Evolutionary conservation across 192 early-diverging fungal genomes (phyloP), one percentile per base, ranked within the genome.

Genomic region (Entomortierella chlamydospora): DNA sequence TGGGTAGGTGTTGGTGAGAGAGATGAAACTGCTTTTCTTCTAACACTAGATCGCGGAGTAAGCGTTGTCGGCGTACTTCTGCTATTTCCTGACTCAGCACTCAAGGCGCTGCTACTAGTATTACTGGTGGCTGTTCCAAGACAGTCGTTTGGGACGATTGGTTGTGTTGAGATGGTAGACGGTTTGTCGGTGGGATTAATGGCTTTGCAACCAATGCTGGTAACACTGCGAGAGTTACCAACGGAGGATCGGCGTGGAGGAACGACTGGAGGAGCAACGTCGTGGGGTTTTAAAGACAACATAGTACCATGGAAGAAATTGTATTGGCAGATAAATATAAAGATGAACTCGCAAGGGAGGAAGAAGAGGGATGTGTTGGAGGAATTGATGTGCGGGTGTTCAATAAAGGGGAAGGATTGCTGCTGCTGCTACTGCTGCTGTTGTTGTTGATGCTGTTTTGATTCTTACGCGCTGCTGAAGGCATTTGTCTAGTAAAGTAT

Each of bases 91-190:
- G 55, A 56, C 15, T 15, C 45, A 47, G 45, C 15, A 47, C 45
- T 47, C 4, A 17, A 47, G 15, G 15, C 45, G 15, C 45, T 47
- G 42, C 15, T 51, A n/a, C 54, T 43, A 53, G 13, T 37, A n/a
- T 42, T 43, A 53, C 41, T 39, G 4, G 22, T 18, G 20, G 15
- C 45, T 11, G 45, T 17, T 3, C 20, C 20, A 20, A 47, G 20
- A 4, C 45, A 4, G 12, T 15, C 15, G 20, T 20, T 11, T 47
- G 12, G 45, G 15, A 20, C 15, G 20, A 3, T 47, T 20, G 10
- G 20, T 58, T 67, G 64, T 7, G 66, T 70, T 7, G 68, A 61
- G 49, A 61, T 70, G 4, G 68, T 43, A 5, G 33, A 34, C 11
- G 58, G 68, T 15, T 70, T 60, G 25, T 28, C n/a, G 2, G 62